Conservation (phyloP, 371 early-diverging fungal species). For the Mucor piriformis region DNA sequence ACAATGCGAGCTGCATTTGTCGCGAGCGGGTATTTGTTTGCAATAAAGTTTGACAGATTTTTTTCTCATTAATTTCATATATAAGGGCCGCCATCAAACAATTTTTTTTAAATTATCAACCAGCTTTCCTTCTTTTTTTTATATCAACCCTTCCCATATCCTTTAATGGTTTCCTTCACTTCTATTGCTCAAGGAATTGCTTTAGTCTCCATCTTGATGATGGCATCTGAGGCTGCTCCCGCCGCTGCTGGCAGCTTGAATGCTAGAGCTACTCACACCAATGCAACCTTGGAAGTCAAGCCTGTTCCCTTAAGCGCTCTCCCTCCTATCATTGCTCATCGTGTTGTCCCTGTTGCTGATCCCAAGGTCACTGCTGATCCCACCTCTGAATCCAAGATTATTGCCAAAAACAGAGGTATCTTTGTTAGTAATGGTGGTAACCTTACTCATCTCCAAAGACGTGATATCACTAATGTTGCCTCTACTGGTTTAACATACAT, state of each 20-base stretch:
- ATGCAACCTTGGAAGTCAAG: background rate
- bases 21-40: background rate
- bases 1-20: background rate
- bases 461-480: background rate
- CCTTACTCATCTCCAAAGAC: background rate
- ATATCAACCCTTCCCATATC: background rate
- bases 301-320: background rate
- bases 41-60: background rate
- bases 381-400: background rate
- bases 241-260: background rate
- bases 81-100: background rate
- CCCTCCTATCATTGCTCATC: conserved; percentile 12
- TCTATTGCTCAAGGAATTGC: conserved; percentile 17
- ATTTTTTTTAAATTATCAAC: background rate
- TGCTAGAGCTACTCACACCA: no score
- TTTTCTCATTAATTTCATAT: no score
- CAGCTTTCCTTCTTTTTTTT: background rate
- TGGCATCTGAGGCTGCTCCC: conserved; percentile 16
- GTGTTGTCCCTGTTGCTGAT: background rate
- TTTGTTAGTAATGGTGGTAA: conserved; percentile 1
- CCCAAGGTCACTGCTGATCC: background rate
- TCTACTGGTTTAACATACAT: conserved; percentile 11
- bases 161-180: conserved; percentile 20
- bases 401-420: conserved; percentile 6
- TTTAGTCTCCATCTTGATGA: conserved; percentile 16